Evolutionary conservation across 352 stramenopile species (phyloP).

Genomic region (Globisporangium mamillatum): DNA sequence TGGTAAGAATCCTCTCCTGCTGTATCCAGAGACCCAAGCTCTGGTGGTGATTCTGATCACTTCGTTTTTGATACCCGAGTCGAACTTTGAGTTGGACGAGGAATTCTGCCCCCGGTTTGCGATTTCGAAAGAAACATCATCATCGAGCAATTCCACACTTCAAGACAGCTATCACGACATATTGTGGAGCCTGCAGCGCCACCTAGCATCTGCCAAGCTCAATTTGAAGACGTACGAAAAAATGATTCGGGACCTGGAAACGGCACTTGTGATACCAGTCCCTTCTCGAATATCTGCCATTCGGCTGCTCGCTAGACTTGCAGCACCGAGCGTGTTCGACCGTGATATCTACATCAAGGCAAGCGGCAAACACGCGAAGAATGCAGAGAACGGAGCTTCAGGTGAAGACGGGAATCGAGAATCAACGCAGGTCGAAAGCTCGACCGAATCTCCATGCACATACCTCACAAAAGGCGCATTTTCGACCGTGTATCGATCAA

Average conservation of each 20-base stretch:
- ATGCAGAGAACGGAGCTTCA: slow-evolving; percentile 5
- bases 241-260: slow-evolving; percentile 32
- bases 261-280: slow-evolving; percentile 24
- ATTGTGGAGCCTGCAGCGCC: slow-evolving; percentile 44
- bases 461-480: slow-evolving; percentile 57
- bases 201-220: slow-evolving; percentile 21
- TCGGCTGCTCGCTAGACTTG: slow-evolving; percentile 32
- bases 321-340: slow-evolving; percentile 26
- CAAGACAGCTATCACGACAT: slow-evolving; percentile 23
- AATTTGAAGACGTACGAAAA: slow-evolving; percentile 26
- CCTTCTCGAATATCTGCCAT: slow-evolving; percentile 27
- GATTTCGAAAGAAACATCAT: slow-evolving; percentile 14
- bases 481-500: slow-evolving; percentile 39
- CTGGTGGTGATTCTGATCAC: slow-evolving; percentile 28
- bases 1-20: not conserved
- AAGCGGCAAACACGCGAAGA: not conserved
- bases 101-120: slow-evolving; percentile 34
- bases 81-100: slow-evolving; percentile 36
- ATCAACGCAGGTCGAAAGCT: not conserved
- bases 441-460: not conserved
- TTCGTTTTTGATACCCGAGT: slow-evolving; percentile 32
- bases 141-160: not conserved
- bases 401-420: not conserved
- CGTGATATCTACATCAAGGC: slow-evolving; percentile 28
- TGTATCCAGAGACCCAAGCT: slow-evolving; percentile 23